Percentiles rank a stretch among this genome's conserved stretches.
Conservation (phyloP, 805 yeast genomes). For the Priceomyces fermenticarens region DNA sequence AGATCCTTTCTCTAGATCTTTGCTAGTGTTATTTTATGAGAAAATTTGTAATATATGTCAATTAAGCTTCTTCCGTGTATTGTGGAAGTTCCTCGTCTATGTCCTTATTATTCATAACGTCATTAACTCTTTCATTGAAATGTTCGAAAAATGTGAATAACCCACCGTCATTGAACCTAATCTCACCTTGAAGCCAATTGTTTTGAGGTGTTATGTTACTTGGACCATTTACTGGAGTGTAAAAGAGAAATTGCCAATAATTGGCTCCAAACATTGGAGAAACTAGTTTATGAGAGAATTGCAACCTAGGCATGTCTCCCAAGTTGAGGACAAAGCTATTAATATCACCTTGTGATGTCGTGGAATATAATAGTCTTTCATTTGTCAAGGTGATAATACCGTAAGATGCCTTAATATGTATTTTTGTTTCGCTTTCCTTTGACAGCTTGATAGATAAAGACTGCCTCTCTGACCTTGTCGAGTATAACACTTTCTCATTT, state of each 20-base stretch:
- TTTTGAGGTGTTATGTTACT: constrained; percentile 40
- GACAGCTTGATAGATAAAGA: constrained; percentile 22
- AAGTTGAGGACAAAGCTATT: constrained; percentile 39
- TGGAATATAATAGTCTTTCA: constrained; percentile 37
- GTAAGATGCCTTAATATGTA: constrained; percentile 30
- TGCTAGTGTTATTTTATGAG: background rate
- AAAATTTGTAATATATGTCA: background rate
- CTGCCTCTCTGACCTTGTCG: constrained; percentile 23
- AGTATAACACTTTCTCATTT: constrained; percentile 14
- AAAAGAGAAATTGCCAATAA: constrained; percentile 44
- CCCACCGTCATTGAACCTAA: constrained; percentile 49
- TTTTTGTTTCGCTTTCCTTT: constrained; percentile 7
- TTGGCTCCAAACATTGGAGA: constrained; percentile 57
- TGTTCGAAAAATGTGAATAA: constrained; percentile 37
- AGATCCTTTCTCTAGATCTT: background rate
- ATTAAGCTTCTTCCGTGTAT: constrained; percentile 18
- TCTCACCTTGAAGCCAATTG: constrained; percentile 33
- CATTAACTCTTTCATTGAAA: constrained; percentile 31
- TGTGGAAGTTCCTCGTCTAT: constrained; percentile 47
- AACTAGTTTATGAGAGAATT: constrained; percentile 37
- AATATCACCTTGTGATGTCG: constrained; percentile 40
- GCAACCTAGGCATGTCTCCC: constrained; percentile 21
- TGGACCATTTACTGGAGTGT: constrained; percentile 26
- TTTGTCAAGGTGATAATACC: constrained; percentile 44
- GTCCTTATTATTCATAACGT: constrained; percentile 32